Evolutionary conservation across 2,329 filamentous ascomycete genomes (phyloP).

Genomic region (Aspergillus persii): DNA sequence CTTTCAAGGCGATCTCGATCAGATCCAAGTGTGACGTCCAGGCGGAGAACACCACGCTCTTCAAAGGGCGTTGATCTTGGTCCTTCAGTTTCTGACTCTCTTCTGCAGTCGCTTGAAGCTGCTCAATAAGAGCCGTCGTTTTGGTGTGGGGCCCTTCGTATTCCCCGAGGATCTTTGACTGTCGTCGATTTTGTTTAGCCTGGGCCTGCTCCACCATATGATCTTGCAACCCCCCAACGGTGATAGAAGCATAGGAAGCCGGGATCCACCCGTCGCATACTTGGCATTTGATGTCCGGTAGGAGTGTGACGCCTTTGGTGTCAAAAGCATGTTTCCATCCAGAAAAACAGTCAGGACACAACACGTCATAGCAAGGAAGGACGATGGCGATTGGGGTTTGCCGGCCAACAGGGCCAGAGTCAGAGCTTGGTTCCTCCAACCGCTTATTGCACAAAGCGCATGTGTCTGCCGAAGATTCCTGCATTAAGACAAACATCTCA

Average conservation of each 20-base stretch:
- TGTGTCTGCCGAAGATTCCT: slow-evolving; percentile 72
- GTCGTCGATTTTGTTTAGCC: slow-evolving; percentile 52
- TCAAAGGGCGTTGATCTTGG: slow-evolving; percentile 66
- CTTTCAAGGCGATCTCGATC: slow-evolving; percentile 75
- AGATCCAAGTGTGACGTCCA: slow-evolving; percentile 95
- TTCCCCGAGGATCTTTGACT: slow-evolving; percentile 59
- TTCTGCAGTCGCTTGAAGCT: slow-evolving; percentile 63
- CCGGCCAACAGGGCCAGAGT: slow-evolving; percentile 54
- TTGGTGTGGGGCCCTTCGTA: slow-evolving; percentile 92
- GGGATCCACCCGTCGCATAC: slow-evolving; percentile 66
- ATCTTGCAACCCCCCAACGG: slow-evolving; percentile 53
- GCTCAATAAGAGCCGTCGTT: slow-evolving; percentile 75
- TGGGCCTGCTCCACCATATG: slow-evolving; percentile 57
- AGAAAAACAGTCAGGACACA: slow-evolving; percentile 73
- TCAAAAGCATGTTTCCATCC: slow-evolving; percentile 56
- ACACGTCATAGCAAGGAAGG: slow-evolving; percentile 81
- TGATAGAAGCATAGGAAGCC: slow-evolving; percentile 66
- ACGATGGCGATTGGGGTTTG: slow-evolving; percentile 63
- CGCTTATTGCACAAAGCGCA: slow-evolving; percentile 70
- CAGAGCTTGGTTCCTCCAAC: slow-evolving; percentile 53
- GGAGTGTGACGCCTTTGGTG: slow-evolving; percentile 43
- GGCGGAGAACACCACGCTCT: slow-evolving; percentile 92
- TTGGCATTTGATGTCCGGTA: slow-evolving; percentile 57
- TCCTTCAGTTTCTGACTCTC: slow-evolving; percentile 53
- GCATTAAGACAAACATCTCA: slow-evolving; percentile 79